A percentile compares a stretch with the other conserved stretches of the same genome.
phyloP scores from a whole-genome alignment of 1,284 basidiomycete genomes.

The Moniliella sp. region DNA sequence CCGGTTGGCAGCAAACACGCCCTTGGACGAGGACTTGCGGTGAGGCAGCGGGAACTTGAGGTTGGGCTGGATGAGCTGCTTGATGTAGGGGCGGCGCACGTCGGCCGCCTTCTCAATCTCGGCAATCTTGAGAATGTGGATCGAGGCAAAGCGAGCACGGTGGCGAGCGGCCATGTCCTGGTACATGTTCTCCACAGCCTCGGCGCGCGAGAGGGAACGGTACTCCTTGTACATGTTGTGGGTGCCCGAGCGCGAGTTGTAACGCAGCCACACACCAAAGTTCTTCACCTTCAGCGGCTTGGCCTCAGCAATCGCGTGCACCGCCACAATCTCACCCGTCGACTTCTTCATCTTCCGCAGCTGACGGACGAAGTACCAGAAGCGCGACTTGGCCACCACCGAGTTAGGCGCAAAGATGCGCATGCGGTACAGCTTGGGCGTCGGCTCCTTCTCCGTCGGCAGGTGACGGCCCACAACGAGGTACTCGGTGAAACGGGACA shows the following conservation, averaged over 20 bases:
- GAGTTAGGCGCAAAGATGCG: slow-evolving; percentile 97
- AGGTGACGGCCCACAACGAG: slow-evolving; percentile 94
- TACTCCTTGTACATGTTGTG: slow-evolving; percentile 57
- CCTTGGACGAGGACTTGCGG: slow-evolving; percentile 40
- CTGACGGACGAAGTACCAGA: slow-evolving; percentile 94
- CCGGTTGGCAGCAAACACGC: slow-evolving; percentile 35
- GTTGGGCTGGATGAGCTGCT: slow-evolving; percentile 67
- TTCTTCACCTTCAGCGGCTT: slow-evolving; percentile 96
- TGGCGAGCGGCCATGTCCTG: slow-evolving; percentile 99
- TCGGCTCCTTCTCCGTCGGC: slow-evolving; percentile 75
- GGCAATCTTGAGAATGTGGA: slow-evolving; percentile 81
- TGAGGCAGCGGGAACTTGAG: slow-evolving; percentile 98
- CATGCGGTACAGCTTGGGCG: slow-evolving; percentile 98
- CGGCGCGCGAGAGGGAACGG: slow-evolving; percentile 79
- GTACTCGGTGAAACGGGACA: slow-evolving; percentile 57
- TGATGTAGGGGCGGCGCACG: slow-evolving; percentile 69
- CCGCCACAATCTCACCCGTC: slow-evolving; percentile 90
- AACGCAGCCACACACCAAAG: slow-evolving; percentile 98
- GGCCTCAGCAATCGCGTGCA: slow-evolving; percentile 72
- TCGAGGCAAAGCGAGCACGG: slow-evolving; percentile 93
- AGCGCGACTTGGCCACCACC: slow-evolving; percentile 89
- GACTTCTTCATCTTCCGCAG: slow-evolving; percentile 92
- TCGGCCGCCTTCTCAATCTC: slow-evolving; percentile 80
- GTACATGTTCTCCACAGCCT: slow-evolving; percentile 89
- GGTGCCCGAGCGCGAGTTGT: slow-evolving; percentile 41